Evolutionary conservation across 768 basidiomycete genomes (phyloP).

Genomic region (Postia placenta): DNA sequence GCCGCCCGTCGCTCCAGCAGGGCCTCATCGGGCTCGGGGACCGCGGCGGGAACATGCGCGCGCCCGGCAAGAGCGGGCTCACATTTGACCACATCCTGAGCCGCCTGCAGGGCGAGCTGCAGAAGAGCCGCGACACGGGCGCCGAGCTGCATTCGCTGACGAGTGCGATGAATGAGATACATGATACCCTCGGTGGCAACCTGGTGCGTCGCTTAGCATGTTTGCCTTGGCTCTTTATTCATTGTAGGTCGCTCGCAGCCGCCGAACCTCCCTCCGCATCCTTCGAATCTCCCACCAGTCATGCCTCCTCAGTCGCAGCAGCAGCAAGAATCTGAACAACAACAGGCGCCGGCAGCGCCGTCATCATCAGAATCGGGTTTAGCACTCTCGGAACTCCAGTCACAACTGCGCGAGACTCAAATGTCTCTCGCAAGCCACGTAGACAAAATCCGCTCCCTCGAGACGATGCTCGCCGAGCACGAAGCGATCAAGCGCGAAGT

Average conservation of each 20-base stretch:
- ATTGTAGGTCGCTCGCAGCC: constrained; percentile 36
- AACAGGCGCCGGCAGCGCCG: constrained; percentile 21
- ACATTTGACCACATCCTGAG: constrained; percentile 90
- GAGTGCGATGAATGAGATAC: constrained; percentile 82
- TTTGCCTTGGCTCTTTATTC: background rate
- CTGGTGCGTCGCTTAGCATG: constrained; percentile 59
- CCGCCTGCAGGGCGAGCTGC: constrained; percentile 87
- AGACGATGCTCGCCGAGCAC: constrained; percentile 77
- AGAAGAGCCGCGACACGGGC: constrained; percentile 91
- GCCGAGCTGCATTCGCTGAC: constrained; percentile 75
- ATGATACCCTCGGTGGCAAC: constrained; percentile 83
- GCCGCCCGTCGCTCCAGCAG: constrained; percentile 54
- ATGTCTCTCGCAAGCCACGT: constrained; percentile 67
- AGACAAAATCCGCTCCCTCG: constrained; percentile 79
- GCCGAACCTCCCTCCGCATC: constrained; percentile 54
- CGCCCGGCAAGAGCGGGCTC: constrained; percentile 78
- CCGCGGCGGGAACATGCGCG: constrained; percentile 65
- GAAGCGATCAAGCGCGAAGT: constrained; percentile 81
- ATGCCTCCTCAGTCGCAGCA: constrained; percentile 22
- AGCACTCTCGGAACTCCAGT: constrained; percentile 62
- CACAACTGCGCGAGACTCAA: constrained; percentile 83
- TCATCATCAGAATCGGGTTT: constrained; percentile 21
- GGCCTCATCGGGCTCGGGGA: constrained; percentile 68
- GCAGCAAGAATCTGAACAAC: constrained; percentile 10
- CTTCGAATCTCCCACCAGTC: constrained; percentile 60